Base-by-base conservation (phyloP, 148 eudicot genomes). In the Rhododendron molle region DNA sequence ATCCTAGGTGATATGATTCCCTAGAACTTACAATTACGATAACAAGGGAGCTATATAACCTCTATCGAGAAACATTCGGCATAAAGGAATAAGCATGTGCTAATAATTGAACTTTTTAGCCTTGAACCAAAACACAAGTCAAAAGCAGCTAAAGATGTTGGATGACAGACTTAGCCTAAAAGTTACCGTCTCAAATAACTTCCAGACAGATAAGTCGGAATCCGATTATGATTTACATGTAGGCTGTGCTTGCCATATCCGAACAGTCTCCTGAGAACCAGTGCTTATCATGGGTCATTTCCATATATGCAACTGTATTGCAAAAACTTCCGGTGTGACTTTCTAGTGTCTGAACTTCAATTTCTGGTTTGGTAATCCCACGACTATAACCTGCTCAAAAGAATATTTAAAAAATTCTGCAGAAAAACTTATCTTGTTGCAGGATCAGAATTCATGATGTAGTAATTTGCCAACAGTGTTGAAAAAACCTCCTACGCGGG, bases 241-340 rank as follows among this genome's bases (percentile, higher is more conserved):
- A 93, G 34, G 95, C 92, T 44, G 92, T 43, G 95, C 80, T 78
- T 92, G 93, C 98, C 98, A 94, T 38, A 92, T 88, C 20, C 90
- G 89, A 67, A 93, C 90, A 30, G 94, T 92, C 34, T 92, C 95
- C 87, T 90, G 94, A 62, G 98, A 93, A 81, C 91, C 95, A 34
- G 98, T 90, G 60, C 92, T 74, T 38, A 56, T 90, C 90, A 18
- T 90, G 88, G 54, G 94, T 95, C 88, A 89, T 94, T 56, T 93
- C 90, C 47, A 8, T 15, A 93, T 93, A 87, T 94, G 98, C 65
- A 90, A 86, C 85, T 90, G 88, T 9, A 91, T 90, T 3, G 92
- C 91, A 88, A 92, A 90, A 78, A 94, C 95, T 94, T 88, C 92
- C 91, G 23, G 95, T 91, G 83, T 94, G 98, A 46, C 98, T 93